phyloP scores from a whole-genome alignment of 2,329 filamentous ascomycete species.

The Leptographium lundbergii region DNA sequence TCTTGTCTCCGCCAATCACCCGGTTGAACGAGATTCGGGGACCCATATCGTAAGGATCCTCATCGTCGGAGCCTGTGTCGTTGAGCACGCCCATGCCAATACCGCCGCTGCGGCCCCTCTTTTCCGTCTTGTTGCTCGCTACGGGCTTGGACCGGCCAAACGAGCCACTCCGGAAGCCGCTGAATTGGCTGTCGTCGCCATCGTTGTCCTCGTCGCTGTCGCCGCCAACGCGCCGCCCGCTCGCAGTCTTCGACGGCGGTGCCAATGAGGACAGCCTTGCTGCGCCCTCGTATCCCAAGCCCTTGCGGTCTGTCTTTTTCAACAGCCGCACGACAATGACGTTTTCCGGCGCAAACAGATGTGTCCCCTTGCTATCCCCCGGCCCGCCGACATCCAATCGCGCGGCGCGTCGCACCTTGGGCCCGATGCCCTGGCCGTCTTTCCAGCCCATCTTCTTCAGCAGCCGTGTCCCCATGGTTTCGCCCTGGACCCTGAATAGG shows the following conservation, averaged over 20 bases:
- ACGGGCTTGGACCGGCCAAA: conserved; percentile 14
- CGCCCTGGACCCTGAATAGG: conserved; percentile 57
- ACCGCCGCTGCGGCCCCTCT: conserved; percentile 25
- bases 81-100: conserved; percentile 86
- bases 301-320: conserved; percentile 56
- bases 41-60: conserved; percentile 86
- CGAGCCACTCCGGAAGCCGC: background rate
- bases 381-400: conserved; percentile 43
- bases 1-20: conserved; percentile 68
- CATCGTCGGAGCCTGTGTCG: conserved; percentile 87
- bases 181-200: conserved; percentile 30
- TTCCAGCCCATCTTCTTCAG: conserved; percentile 93
- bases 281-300: conserved; percentile 55
- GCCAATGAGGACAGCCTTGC: conserved; percentile 31
- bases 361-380: conserved; percentile 30
- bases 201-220: conserved; percentile 32
- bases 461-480: conserved; percentile 78
- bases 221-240: conserved; percentile 20
- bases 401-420: conserved; percentile 66
- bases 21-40: conserved; percentile 82
- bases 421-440: conserved; percentile 84
- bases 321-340: conserved; percentile 53
- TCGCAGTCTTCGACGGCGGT: conserved; percentile 14
- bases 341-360: conserved; percentile 81
- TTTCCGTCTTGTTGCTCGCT: conserved; percentile 36